Conservation (phyloP, 2,329 filamentous ascomycete species). For the Botryotinia globosa region DNA sequence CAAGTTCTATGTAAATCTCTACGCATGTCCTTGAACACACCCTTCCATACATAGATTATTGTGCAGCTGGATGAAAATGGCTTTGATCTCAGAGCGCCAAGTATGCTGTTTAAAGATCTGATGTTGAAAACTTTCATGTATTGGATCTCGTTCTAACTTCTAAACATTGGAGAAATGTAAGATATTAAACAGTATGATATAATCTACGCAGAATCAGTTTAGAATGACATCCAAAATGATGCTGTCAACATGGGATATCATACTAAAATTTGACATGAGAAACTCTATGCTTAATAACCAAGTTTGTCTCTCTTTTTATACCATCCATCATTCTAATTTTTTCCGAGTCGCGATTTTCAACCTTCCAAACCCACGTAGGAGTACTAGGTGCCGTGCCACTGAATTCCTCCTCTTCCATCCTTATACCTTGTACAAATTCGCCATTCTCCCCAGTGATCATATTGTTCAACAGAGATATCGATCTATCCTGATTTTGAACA, state of each 20-base stretch:
- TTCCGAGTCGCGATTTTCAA: not conserved
- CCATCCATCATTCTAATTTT: fast-evolving
- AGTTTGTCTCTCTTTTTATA: not conserved
- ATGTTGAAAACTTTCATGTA: too few species aligned
- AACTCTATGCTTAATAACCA: not conserved
- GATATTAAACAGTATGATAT: fast-evolving
- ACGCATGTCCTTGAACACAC: too few species aligned
- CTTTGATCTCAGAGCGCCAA: not conserved
- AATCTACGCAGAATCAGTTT: fast-evolving
- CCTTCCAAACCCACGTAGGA: not conserved
- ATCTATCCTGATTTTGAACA: not conserved
- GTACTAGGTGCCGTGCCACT: too few species aligned
- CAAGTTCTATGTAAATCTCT: too few species aligned
- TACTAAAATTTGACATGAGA: not conserved
- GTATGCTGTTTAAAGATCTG: too few species aligned
- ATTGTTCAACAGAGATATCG: not conserved
- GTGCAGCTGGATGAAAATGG: fast-evolving
- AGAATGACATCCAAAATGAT: not conserved
- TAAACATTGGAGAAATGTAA: not conserved
- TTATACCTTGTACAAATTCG: not conserved
- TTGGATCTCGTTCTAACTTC: too few species aligned
- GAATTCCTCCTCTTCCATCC: fast-evolving
- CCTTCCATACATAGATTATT: too few species aligned
- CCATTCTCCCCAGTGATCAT: not conserved
- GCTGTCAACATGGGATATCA: too few species aligned